A percentile compares a stretch with the other conserved stretches of the same genome.
Conservation (phyloP, 192 early-diverging fungal genomes). For the Jimgerdemannia lactiflua region DNA sequence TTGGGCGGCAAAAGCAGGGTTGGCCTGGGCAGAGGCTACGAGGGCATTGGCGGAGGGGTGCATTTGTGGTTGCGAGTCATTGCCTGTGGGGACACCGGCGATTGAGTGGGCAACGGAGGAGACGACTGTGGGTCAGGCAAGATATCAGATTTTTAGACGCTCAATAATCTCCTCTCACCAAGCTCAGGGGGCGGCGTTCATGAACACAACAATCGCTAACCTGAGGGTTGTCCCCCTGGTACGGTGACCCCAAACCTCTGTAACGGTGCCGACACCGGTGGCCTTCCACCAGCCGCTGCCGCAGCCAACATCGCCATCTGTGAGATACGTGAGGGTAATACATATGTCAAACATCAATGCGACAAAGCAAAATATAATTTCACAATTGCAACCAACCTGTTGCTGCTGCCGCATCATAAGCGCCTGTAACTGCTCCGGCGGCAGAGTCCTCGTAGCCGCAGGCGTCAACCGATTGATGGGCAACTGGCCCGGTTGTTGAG, state of each 20-base stretch:
- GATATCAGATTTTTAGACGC: background rate
- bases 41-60: slow-evolving; percentile 19
- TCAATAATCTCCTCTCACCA: too few relatives aligned
- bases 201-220: background rate
- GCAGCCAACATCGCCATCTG: slow-evolving; percentile 17
- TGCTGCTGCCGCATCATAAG: slow-evolving; percentile 16
- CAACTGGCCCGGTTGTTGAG: slow-evolving; percentile 14
- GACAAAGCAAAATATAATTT: too few relatives aligned
- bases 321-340: slow-evolving; percentile 11
- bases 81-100: slow-evolving; percentile 9
- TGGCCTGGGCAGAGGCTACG: slow-evolving; percentile 22
- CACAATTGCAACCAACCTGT: background rate
- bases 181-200: too few relatives aligned
- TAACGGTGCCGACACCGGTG: background rate
- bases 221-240: background rate
- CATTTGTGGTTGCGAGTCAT: slow-evolving; percentile 15
- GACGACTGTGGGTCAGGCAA: background rate
- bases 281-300: slow-evolving; percentile 14
- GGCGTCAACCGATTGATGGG: slow-evolving; percentile 15
- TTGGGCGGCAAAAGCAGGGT: slow-evolving; percentile 27
- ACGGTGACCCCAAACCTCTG: background rate
- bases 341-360: too few relatives aligned
- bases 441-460: slow-evolving; percentile 14
- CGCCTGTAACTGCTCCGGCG: slow-evolving; percentile 16
- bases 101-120: slow-evolving; percentile 11